Conservation (phyloP, 495 filamentous ascomycete genomes). For the Penicillium egyptiacum region DNA sequence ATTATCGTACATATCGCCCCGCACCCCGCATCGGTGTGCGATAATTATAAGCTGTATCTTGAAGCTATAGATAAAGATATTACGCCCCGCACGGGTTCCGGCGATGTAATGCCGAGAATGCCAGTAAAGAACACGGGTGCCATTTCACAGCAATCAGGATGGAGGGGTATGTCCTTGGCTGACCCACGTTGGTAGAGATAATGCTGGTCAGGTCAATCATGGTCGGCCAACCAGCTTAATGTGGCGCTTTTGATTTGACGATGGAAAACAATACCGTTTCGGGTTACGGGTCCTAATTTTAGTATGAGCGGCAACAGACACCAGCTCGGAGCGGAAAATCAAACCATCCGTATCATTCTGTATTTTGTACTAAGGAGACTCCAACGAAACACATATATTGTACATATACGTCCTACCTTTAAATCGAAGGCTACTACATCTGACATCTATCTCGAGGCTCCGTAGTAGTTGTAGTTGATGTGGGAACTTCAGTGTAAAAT, state of each 20-base stretch:
- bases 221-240: background rate
- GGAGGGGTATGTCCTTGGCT: background rate
- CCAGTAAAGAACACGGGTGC: background rate
- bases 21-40: background rate
- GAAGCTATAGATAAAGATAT: conserved; percentile 2
- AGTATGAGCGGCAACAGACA: background rate
- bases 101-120: conserved; percentile 8
- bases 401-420: no score
- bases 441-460: no score
- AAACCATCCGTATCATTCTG: no score
- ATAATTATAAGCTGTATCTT: background rate
- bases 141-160: background rate
- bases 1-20: conserved; percentile 1
- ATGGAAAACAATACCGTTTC: conserved; percentile 10
- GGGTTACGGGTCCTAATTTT: background rate
- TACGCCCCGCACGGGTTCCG: conserved; percentile 15
- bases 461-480: no score
- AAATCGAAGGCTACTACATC: no score
- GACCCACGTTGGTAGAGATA: conserved; percentile 1
- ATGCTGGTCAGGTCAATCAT: background rate
- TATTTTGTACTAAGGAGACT: no score
- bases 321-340: no score
- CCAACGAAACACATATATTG: no score
- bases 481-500: no score
- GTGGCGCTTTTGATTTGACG: background rate